Percentiles rank a stretch among this genome's conserved stretches.
Evolutionary conservation across 73 alveolate species (phyloP).

Genomic region (Paraurostyla sp.): DNA sequence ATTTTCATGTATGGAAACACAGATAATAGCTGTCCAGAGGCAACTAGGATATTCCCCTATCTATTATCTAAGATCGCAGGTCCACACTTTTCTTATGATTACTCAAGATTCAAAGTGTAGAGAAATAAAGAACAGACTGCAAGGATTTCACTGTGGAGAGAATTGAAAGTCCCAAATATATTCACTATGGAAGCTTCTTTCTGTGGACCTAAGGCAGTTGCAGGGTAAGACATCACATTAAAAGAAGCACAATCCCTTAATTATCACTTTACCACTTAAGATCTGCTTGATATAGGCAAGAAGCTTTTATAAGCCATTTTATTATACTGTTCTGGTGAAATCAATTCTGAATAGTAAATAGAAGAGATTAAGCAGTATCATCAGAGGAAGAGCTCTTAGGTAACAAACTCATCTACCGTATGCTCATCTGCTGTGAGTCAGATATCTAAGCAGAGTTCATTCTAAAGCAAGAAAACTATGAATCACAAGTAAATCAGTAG

Average conservation of each 20-base stretch:
- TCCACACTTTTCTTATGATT: constrained; percentile 83
- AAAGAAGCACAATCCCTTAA: background rate
- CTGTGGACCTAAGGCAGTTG: constrained; percentile 76
- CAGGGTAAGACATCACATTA: background rate
- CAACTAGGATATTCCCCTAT: constrained; percentile 64
- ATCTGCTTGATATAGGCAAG: constrained; percentile 56
- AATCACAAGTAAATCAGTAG: background rate
- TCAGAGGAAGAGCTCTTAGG: background rate
- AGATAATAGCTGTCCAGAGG: background rate
- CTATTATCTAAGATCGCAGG: constrained; percentile 62
- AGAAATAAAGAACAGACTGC: constrained; percentile 88
- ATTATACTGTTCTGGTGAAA: constrained; percentile 24
- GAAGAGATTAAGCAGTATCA: constrained; percentile 55
- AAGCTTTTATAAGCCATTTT: constrained; percentile 39
- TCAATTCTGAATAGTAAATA: background rate
- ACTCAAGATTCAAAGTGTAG: constrained; percentile 87
- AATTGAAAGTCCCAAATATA: constrained; percentile 84
- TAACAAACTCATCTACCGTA: background rate
- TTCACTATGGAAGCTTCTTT: constrained; percentile 94
- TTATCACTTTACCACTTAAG: constrained; percentile 69
- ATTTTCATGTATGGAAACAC: constrained; percentile 74
- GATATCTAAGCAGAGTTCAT: background rate
- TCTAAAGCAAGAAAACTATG: background rate
- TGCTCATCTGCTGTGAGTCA: background rate
- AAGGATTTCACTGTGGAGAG: constrained; percentile 93